These are phyloP conservation scores for Plasmodium adleri DNA, from an alignment of 169 alveolate species.

Conservation along the genomic window DNA sequence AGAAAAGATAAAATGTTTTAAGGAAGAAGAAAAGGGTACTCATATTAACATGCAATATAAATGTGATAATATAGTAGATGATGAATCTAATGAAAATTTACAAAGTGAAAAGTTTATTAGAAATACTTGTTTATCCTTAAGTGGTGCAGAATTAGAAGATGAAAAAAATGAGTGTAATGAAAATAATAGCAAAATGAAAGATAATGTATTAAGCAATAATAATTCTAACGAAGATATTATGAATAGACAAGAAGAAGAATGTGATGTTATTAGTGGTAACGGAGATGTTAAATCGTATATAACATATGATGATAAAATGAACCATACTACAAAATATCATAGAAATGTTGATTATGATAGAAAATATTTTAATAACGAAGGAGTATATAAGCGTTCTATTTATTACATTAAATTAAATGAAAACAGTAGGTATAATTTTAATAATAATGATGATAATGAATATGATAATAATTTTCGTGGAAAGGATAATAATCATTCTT, in stretches of 20 bases:
- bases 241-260: constrained; percentile 21
- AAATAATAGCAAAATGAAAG: constrained; percentile 2
- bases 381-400: neutral
- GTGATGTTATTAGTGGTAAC: neutral
- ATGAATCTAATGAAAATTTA: neutral
- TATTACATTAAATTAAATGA: constrained; percentile 16
- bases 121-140: constrained; percentile 16
- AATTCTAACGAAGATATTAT: constrained; percentile 25
- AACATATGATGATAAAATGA: constrained; percentile 14
- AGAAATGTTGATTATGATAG: constrained; percentile 22
- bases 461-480: constrained; percentile 12
- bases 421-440: constrained; percentile 11
- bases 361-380: constrained; percentile 8
- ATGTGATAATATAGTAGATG: neutral
- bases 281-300: constrained; percentile 1
- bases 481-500: constrained; percentile 4
- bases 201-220: neutral
- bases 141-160: constrained; percentile 14
- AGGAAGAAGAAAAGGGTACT: neutral
- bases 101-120: constrained; percentile 2
- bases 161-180: neutral
- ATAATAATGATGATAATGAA: constrained; percentile 18
- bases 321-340: constrained; percentile 12
- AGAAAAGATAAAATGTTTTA: neutral
- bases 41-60: constrained; percentile 8